Base-by-base conservation (phyloP, 2,329 filamentous ascomycete genomes). In the Rhytidhysteron rufulum region DNA sequence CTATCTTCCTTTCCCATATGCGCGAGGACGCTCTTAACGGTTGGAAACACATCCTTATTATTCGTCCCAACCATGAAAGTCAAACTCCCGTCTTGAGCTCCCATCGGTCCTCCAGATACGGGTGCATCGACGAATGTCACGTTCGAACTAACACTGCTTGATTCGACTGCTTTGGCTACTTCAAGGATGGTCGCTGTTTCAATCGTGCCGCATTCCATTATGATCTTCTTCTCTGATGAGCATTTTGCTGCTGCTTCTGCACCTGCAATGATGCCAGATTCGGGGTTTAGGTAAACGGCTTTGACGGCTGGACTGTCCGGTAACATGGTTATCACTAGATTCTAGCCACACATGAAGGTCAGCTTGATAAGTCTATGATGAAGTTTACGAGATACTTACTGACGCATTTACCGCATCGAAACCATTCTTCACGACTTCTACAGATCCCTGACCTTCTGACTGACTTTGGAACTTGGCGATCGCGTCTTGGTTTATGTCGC, bases 141-240 rank as follows among this genome's bases (percentile, higher is more conserved):
- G 0, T 57, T 47, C 0, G 68, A 66, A 13, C 24, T 27, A 27
- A 27, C 24, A 31, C 69, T 69, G n/a, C 62, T 49, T 4, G 55
- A 33, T 4, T 48, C 34, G 18, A 70, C 63, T 18, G 67, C 59
- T 1, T 69, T 57, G 40, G 67, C 68, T 18, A 78, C 68, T 10
- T 60, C 58, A 17, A 75, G 62, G 25, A 68, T 75, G 3, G 73
- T 77, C 4, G 67, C 69, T 0, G 72, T 74, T 48, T 78, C 75
- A 54, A 79, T 79, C 7, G 76, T 78, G 1, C 72, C 75, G 54
- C 73, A 77, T 54, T 79, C 76, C 45, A 78, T 68, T 31, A 78
- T 57, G 16, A 77, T 62, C 43, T 75, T 74, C 13, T 27, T 27
- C 24, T 27, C 8, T 13, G 24, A 27, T 13, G 24, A 27, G 13